These are phyloP conservation scores for Santalum album DNA, from an alignment of 164 flowering plant genomes.

Conservation along the genomic window DNA sequence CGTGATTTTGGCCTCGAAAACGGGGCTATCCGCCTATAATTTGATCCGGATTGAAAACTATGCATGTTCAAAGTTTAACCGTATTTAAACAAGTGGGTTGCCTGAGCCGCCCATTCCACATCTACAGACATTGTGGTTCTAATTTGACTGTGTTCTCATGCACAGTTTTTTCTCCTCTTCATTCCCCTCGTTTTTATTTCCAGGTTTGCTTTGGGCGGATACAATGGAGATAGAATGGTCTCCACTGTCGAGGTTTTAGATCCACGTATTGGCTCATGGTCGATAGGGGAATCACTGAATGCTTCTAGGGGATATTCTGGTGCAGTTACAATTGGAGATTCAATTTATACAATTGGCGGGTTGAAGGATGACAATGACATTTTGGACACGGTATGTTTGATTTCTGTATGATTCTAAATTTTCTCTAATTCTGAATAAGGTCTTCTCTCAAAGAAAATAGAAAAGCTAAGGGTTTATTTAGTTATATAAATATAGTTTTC, in stretches of 20 bases:
- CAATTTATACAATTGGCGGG: slow-evolving; percentile 2
- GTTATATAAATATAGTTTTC: too few species aligned
- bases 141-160: background rate
- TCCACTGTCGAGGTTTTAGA: slow-evolving; percentile 38
- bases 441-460: too few species aligned
- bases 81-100: too few species aligned
- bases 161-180: too few species aligned
- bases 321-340: background rate
- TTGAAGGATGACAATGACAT: background rate
- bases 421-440: background rate
- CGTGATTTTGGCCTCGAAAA: too few species aligned
- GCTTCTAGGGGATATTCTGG: slow-evolving; percentile 6
- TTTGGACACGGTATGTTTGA: background rate
- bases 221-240: slow-evolving; percentile 29
- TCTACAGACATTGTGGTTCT: too few species aligned
- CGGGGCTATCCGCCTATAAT: too few species aligned
- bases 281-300: slow-evolving; percentile 28
- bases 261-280: slow-evolving; percentile 40
- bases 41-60: too few species aligned
- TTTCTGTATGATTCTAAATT: background rate
- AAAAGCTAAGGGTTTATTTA: too few species aligned
- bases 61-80: too few species aligned
- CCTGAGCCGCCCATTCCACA: too few species aligned
- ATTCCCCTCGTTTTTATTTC: too few species aligned
- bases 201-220: slow-evolving; percentile 53